Percentiles rank a stretch among this genome's conserved stretches.
Evolutionary conservation across 2,329 filamentous ascomycete genomes (phyloP).

Genomic region (Pseudogymnoascus sp.): DNA sequence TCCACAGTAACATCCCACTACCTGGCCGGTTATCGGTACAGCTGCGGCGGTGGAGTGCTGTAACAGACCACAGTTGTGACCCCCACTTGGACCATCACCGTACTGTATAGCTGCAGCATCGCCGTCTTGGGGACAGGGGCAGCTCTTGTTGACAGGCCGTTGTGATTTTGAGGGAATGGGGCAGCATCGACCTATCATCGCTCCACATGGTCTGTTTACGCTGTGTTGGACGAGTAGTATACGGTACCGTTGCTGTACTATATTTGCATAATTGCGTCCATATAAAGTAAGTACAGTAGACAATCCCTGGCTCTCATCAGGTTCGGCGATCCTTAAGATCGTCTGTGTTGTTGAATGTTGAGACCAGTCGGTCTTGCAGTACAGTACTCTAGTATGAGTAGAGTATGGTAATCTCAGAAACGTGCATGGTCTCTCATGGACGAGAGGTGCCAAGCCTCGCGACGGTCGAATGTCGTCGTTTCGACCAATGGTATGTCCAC

Average conservation of each 20-base stretch:
- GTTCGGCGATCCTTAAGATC: not conserved
- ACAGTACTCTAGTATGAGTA: not conserved
- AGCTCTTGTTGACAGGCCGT: slow-evolving; percentile 6
- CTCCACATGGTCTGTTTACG: not conserved
- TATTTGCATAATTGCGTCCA: not conserved
- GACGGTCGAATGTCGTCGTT: not conserved
- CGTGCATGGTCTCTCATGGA: slow-evolving; percentile 3
- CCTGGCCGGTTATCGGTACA: not conserved
- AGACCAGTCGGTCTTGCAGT: not conserved
- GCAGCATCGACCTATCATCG: slow-evolving; percentile 5
- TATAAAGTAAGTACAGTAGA: slow-evolving; percentile 1
- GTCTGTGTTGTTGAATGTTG: not conserved
- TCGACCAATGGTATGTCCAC: not conserved
- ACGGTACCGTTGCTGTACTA: not conserved
- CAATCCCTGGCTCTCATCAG: slow-evolving; percentile 5
- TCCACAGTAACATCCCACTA: slow-evolving; percentile 1
- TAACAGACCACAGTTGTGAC: not conserved
- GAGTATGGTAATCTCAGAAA: not conserved
- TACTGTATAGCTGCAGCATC: not conserved
- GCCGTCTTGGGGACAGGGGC: not conserved
- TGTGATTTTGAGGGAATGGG: not conserved
- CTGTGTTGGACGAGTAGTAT: not conserved
- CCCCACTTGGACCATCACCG: not conserved
- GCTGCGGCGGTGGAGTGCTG: not conserved
- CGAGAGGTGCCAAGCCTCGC: not conserved